Conservation (phyloP, 805 yeast genomes). For the Candida silvicultrix region DNA sequence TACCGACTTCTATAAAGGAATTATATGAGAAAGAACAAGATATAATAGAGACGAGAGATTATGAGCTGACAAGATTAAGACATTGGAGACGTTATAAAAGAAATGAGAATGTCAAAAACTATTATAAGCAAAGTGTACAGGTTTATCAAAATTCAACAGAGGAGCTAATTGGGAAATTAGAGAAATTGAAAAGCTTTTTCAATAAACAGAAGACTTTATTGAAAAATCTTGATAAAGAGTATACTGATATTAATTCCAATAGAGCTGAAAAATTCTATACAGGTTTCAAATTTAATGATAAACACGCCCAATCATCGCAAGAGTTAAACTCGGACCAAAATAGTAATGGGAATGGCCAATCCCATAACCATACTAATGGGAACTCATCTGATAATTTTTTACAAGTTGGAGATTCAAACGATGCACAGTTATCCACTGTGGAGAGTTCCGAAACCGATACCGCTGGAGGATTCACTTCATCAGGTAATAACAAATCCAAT, state of each 20-base stretch:
- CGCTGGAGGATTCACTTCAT: not conserved
- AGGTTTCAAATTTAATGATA: constrained; percentile 11
- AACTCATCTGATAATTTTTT: too few relatives aligned
- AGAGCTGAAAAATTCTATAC: constrained; percentile 26
- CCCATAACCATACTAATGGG: not conserved
- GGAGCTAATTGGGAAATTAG: constrained; percentile 23
- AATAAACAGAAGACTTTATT: constrained; percentile 23
- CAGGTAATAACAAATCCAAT: too few relatives aligned
- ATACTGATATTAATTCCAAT: constrained; percentile 23
- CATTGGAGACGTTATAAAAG: constrained; percentile 19
- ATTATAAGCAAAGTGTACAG: constrained; percentile 20
- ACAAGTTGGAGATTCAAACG: not conserved
- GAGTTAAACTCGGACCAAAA: not conserved
- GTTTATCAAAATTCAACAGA: constrained; percentile 21
- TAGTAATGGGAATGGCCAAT: not conserved
- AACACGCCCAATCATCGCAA: not conserved
- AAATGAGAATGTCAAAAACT: constrained; percentile 19
- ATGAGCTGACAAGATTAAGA: constrained; percentile 23
- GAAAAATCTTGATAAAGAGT: constrained; percentile 19
- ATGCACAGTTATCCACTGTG: not conserved
- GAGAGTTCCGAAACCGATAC: constrained; percentile 16
- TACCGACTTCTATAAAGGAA: constrained; percentile 1
- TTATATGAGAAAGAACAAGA: constrained; percentile 20
- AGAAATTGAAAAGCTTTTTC: constrained; percentile 27
- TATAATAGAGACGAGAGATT: constrained; percentile 27